These are phyloP conservation scores for Fusarium aywerte DNA, from an alignment of 2,329 filamentous ascomycete species.

Conservation along the genomic window DNA sequence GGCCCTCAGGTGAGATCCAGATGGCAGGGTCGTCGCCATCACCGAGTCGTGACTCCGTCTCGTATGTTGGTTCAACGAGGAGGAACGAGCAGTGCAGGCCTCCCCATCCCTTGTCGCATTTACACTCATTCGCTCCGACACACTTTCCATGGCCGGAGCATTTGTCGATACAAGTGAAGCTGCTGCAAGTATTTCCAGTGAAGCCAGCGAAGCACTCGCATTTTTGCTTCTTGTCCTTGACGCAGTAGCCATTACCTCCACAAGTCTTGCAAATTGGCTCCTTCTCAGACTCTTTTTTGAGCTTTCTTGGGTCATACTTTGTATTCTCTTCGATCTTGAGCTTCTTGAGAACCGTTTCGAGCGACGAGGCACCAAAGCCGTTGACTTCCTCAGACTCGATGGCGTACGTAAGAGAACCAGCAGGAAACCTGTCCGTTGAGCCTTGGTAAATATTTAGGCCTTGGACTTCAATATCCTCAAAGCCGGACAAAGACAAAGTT, in stretches of 20 bases:
- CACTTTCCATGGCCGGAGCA: slow-evolving; percentile 57
- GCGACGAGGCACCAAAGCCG: slow-evolving; percentile 55
- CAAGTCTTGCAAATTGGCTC: slow-evolving; percentile 52
- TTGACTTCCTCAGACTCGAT: slow-evolving; percentile 54
- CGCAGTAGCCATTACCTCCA: slow-evolving; percentile 53
- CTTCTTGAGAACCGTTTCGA: slow-evolving; percentile 49
- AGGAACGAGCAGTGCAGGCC: slow-evolving; percentile 59
- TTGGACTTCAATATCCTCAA: slow-evolving; percentile 56
- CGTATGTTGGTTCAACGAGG: slow-evolving; percentile 53
- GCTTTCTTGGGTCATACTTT: slow-evolving; percentile 52
- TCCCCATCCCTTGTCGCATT: slow-evolving; percentile 56
- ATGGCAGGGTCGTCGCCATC: slow-evolving; percentile 62
- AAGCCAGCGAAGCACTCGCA: slow-evolving; percentile 60
- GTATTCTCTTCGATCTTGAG: slow-evolving; percentile 52
- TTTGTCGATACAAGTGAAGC: slow-evolving; percentile 53
- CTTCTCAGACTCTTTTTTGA: slow-evolving; percentile 33
- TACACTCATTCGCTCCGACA: slow-evolving; percentile 55
- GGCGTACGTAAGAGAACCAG: slow-evolving; percentile 55
- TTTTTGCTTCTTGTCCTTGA: slow-evolving; percentile 33
- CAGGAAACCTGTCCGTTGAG: slow-evolving; percentile 49
- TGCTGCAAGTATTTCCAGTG: slow-evolving; percentile 49
- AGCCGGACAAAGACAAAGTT: slow-evolving; percentile 51
- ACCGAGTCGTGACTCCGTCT: slow-evolving; percentile 57
- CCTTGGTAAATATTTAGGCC: slow-evolving; percentile 57
- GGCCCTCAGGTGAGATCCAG: slow-evolving; percentile 57